Evolutionary conservation across 495 filamentous ascomycete species (phyloP).

Genomic region (Penicillium coffeae): DNA sequence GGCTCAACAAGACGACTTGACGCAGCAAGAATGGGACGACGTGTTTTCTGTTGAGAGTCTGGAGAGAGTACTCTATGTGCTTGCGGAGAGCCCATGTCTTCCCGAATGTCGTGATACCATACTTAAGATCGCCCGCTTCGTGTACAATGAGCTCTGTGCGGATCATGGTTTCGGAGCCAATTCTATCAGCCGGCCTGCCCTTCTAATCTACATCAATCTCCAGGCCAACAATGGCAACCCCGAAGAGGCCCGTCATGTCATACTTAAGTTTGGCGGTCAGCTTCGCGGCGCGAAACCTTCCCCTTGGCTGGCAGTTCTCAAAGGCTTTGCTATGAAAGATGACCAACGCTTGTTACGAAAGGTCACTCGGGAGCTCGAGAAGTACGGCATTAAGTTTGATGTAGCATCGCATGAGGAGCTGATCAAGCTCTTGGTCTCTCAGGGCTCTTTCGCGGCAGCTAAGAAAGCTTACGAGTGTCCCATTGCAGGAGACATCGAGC

Average conservation of each 20-base stretch:
- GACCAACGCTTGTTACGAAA: constrained; percentile 43
- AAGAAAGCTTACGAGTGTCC: constrained; percentile 55
- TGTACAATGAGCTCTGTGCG: constrained; percentile 51
- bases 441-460: constrained; percentile 34
- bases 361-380: constrained; percentile 24
- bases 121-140: constrained; percentile 50
- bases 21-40: constrained; percentile 32
- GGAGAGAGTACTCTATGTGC: constrained; percentile 37
- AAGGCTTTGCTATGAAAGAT: constrained; percentile 63
- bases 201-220: constrained; percentile 50
- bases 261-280: constrained; percentile 43
- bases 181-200: constrained; percentile 36
- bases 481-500: constrained; percentile 34
- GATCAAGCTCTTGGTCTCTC: constrained; percentile 30
- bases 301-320: constrained; percentile 59
- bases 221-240: constrained; percentile 57
- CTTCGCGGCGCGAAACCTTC: constrained; percentile 28
- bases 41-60: constrained; percentile 51
- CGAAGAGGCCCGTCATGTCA: constrained; percentile 50
- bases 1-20: constrained; percentile 31
- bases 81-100: constrained; percentile 35
- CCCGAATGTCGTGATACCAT: constrained; percentile 31
- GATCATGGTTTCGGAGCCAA: constrained; percentile 36
- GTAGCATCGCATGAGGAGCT: constrained; percentile 36
- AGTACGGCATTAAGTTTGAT: constrained; percentile 33